Evolutionary conservation across 2,329 filamentous ascomycete species (phyloP).

Genomic region (Akanthomyces uredinophilus): DNA sequence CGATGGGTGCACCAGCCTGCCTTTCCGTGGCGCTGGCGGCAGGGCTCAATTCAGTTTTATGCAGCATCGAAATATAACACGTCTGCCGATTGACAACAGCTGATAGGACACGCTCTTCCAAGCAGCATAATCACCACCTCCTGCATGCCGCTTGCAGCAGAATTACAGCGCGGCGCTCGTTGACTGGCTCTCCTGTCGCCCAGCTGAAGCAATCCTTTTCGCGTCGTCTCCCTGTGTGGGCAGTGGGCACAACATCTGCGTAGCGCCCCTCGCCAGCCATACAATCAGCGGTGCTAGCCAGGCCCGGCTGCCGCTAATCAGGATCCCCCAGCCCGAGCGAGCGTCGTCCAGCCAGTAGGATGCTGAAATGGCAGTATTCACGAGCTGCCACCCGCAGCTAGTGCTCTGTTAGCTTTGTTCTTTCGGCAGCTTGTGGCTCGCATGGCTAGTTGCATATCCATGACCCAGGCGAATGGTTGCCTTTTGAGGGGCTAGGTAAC

Average conservation of each 20-base stretch:
- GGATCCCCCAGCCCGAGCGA: slow-evolving; percentile 5
- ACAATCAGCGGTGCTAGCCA: slow-evolving; percentile 9
- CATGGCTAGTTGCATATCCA: neutral
- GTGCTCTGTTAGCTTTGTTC: neutral
- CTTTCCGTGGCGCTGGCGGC: neutral
- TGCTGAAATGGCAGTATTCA: neutral
- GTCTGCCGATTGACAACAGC: too few species aligned
- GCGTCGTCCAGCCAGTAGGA: slow-evolving; percentile 4
- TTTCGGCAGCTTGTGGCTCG: neutral
- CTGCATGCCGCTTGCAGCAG: neutral
- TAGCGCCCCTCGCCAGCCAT: neutral
- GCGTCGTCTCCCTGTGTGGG: neutral
- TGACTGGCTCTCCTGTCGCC: neutral
- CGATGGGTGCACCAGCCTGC: neutral
- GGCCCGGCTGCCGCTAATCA: slow-evolving; percentile 12
- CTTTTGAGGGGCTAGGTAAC: neutral
- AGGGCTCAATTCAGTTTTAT: neutral
- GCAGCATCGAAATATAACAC: neutral
- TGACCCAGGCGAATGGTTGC: neutral
- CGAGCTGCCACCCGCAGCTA: slow-evolving; percentile 1
- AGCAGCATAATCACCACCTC: neutral
- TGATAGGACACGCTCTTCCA: neutral
- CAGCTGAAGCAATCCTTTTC: neutral
- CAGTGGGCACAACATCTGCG: neutral
- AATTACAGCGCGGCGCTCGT: neutral